Evolutionary conservation across 441 rosid genomes (phyloP).

Genomic region (Pelargonium fulgidum): DNA sequence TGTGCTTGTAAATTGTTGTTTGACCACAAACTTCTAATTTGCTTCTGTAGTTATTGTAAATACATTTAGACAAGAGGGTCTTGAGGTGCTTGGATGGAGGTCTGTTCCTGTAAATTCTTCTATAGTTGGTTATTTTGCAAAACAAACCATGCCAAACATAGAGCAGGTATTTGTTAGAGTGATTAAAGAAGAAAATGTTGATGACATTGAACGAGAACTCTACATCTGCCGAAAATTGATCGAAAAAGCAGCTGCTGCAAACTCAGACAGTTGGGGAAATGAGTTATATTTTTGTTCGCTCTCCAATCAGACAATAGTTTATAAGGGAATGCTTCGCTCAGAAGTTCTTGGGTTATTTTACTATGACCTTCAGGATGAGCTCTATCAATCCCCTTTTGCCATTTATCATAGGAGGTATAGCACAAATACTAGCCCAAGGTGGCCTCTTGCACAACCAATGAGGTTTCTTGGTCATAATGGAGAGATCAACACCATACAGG

Average conservation of each 20-base stretch:
- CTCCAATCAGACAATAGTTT: slow-evolving; percentile 94
- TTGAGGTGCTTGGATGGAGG: slow-evolving; percentile 97
- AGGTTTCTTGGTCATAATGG: slow-evolving; percentile 99
- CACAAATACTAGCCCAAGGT: slow-evolving; percentile 97
- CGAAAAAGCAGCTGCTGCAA: slow-evolving; percentile 55
- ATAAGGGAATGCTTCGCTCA: slow-evolving; percentile 99
- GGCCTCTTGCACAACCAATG: slow-evolving; percentile 99
- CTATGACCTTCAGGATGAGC: slow-evolving; percentile 71
- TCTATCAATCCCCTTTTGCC: slow-evolving; percentile 78
- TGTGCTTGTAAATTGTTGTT: slow-evolving; percentile 9
- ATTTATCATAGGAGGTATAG: slow-evolving; percentile 96
- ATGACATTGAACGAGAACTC: slow-evolving; percentile 87
- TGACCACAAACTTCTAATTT: slow-evolving; percentile 23
- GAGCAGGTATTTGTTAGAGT: slow-evolving; percentile 90
- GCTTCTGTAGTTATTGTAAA: slow-evolving; percentile 57
- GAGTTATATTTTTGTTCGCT: slow-evolving; percentile 91
- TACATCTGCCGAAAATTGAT: slow-evolving; percentile 90
- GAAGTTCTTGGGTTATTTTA: slow-evolving; percentile 89
- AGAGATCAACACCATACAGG: slow-evolving; percentile 99
- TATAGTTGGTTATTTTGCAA: slow-evolving; percentile 88
- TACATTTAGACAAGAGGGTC: slow-evolving; percentile 87
- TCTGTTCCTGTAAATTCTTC: slow-evolving; percentile 83
- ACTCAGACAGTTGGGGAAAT: slow-evolving; percentile 67
- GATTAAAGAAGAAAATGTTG: slow-evolving; percentile 69
- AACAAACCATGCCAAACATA: slow-evolving; percentile 88